Evolutionary conservation across 257 asterid genomes (phyloP), one percentile per base, ranked within the genome.

Genomic region (Capsicum chinense): DNA sequence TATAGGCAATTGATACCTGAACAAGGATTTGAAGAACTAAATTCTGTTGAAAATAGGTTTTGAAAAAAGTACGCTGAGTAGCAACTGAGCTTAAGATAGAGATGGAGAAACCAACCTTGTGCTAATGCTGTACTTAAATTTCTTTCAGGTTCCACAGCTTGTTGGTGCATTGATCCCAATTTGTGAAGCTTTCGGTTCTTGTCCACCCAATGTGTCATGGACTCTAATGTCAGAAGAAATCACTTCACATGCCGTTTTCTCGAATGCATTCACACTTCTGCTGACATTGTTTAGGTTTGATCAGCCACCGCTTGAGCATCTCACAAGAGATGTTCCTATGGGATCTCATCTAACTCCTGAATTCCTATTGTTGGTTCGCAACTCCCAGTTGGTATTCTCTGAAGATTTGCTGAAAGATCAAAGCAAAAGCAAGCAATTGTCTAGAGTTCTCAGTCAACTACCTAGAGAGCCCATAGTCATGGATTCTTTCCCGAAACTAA

Each of bases 151-250:
- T 88, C 98, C 99, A 81, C 97, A 95, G 86, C 98, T 97, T 90
- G 98, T 93, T 21, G 98, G 96, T 87, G 94, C 97, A 78, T 89
- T 97, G 91, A 93, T 97, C 97, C 97, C 97, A 86, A 93, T 97
- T 84, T 97, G 98, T 89, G 98, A 97, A 92, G 93, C 87, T 60
- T 97, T 97, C 16, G 99, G 99, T 89, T 93, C 98, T 48, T 93
- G 93, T 90, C 92, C 98, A 85, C 97, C 95, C 84, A 93, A 86
- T 88, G 87, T 90, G 86, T 89, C 95, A 13, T 93, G 98, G 98
- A 91, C 89, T 82, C 94, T 95, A 56, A 73, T 85, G 56, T 91
- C 94, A 88, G 97, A 93, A 88, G 93, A 92, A 83, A 86, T 97
- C 74, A 87, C 96, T 79, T 87, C 98, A 57, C 98, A 93, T 86